phyloP scores from a whole-genome alignment of 2,329 filamentous ascomycete genomes.

The Diaporthe caulivora region DNA sequence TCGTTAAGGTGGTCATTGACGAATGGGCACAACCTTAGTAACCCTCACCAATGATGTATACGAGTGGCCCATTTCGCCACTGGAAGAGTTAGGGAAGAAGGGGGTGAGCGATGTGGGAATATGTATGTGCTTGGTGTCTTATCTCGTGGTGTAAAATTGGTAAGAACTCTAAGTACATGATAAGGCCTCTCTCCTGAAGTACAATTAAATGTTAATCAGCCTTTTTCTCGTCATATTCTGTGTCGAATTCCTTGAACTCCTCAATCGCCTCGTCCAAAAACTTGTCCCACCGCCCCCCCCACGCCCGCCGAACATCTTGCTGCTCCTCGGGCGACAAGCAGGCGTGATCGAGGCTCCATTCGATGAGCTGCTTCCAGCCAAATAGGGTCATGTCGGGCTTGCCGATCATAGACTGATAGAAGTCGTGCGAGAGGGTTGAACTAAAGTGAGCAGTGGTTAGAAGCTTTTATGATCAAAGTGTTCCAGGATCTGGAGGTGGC shows the following conservation, averaged over 20 bases:
- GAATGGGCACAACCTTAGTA: no score
- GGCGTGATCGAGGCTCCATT: constrained; percentile 74
- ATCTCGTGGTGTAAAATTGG: neutral
- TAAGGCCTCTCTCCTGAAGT: neutral
- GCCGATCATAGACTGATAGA: constrained; percentile 81
- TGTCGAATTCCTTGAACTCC: constrained; percentile 48
- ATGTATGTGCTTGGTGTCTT: neutral
- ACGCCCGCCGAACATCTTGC: constrained; percentile 54
- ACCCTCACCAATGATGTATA: neutral
- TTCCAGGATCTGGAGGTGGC: neutral
- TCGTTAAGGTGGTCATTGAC: no score
- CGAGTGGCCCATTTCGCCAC: neutral
- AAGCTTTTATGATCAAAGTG: neutral
- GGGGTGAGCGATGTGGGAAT: neutral
- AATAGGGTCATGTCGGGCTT: constrained; percentile 74
- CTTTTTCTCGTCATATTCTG: neutral
- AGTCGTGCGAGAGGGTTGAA: constrained; percentile 80
- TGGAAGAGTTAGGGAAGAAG: neutral
- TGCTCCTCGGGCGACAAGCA: constrained; percentile 62
- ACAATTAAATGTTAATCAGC: neutral
- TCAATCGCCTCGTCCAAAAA: constrained; percentile 68
- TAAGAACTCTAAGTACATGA: neutral
- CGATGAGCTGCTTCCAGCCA: constrained; percentile 77
- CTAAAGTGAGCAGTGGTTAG: constrained; percentile 51
- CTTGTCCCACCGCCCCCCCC: constrained; percentile 67